phyloP scores from a whole-genome alignment of 2,329 filamentous ascomycete genomes.

The Myriosclerotinia curreyana region DNA sequence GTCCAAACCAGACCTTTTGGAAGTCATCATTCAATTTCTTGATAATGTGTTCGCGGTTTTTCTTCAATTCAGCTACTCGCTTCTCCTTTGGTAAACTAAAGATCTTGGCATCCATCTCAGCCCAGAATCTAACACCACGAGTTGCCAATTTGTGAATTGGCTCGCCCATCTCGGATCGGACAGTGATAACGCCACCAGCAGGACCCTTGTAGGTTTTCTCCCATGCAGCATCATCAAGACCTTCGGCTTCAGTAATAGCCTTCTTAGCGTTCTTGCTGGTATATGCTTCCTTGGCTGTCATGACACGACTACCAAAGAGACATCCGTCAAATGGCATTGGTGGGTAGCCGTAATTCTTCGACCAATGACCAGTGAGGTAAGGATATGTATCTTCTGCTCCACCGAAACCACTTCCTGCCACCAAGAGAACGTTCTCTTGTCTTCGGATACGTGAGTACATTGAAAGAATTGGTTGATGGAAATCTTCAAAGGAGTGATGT shows the following conservation, averaged over 20 bases:
- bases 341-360: conserved; percentile 80
- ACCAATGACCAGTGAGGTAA: conserved; percentile 86
- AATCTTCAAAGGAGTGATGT: conserved; percentile 93
- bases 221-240: conserved; percentile 80
- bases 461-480: conserved; percentile 85
- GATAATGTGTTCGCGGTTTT: conserved; percentile 87
- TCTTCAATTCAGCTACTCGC: conserved; percentile 81
- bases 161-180: conserved; percentile 98
- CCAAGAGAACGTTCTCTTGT: conserved; percentile 80
- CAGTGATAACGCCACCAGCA: conserved; percentile 91
- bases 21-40: conserved; percentile 94
- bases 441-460: conserved; percentile 89
- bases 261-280: conserved; percentile 86
- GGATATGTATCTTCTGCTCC: conserved; percentile 87
- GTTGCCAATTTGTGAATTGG: conserved; percentile 99
- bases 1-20: conserved; percentile 95
- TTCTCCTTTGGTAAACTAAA: conserved; percentile 92
- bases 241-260: conserved; percentile 81
- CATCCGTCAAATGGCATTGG: conserved; percentile 94
- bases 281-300: conserved; percentile 89
- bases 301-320: conserved; percentile 87
- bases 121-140: conserved; percentile 93
- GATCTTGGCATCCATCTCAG: conserved; percentile 98
- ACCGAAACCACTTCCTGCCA: conserved; percentile 90
- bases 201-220: conserved; percentile 90